Conservation (phyloP, 2,329 filamentous ascomycete genomes). For the Mollisia scopiformis region DNA sequence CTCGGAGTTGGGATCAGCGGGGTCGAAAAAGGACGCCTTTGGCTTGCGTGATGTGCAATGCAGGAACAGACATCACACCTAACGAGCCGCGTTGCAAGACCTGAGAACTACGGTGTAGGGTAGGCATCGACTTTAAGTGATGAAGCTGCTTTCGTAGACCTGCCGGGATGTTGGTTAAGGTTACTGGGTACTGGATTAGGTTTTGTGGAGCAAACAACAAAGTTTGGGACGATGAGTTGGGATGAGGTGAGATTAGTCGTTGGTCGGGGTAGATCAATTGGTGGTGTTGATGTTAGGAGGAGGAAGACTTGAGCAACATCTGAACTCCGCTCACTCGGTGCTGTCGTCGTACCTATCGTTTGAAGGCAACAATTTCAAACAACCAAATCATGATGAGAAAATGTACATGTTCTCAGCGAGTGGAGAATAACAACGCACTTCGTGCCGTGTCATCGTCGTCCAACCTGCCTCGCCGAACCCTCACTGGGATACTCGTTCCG, state of each 20-base stretch:
- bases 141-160: not conserved
- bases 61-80: not conserved
- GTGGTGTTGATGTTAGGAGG: not conserved
- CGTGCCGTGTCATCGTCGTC: not conserved
- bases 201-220: too few species aligned
- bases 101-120: not conserved
- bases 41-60: not conserved
- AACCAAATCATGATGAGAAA: not conserved
- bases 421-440: not conserved
- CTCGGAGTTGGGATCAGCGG: not conserved
- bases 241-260: too few species aligned
- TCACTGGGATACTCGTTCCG: not conserved
- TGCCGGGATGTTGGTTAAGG: not conserved
- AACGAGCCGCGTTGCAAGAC: not conserved
- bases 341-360: not conserved
- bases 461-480: not conserved
- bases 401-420: not conserved
- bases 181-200: too few species aligned
- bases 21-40: not conserved
- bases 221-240: too few species aligned
- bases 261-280: too few species aligned
- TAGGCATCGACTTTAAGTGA: not conserved
- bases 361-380: not conserved
- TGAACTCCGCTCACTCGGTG: not conserved
- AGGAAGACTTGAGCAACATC: not conserved